Percentiles rank a stretch among this genome's conserved stretches.
Evolutionary conservation across 805 yeast species (phyloP).

Genomic region (Myxozyma monticola): DNA sequence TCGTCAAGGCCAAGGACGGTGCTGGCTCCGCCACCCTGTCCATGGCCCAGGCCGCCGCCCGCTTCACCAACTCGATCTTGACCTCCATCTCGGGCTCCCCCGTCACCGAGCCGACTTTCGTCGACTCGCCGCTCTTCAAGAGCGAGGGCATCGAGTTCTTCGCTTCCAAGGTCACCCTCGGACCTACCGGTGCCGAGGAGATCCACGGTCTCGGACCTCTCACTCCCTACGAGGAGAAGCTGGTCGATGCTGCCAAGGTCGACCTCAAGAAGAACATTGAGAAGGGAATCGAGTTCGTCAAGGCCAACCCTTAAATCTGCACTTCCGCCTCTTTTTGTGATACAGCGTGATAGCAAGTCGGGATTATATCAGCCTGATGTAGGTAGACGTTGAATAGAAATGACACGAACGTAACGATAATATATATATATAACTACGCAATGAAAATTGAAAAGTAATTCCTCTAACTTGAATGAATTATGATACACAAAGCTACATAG

Average conservation of each 20-base stretch:
- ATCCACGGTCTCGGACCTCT: conserved; percentile 68
- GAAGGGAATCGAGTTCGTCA: conserved; percentile 88
- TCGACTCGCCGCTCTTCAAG: conserved; percentile 75
- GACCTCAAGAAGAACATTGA: conserved; percentile 86
- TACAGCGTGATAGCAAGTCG: too few species aligned
- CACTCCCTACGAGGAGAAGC: conserved; percentile 76
- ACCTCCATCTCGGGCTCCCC: conserved; percentile 47
- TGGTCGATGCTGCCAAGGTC: conserved; percentile 80
- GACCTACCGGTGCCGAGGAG: conserved; percentile 70
- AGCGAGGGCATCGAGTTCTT: conserved; percentile 93
- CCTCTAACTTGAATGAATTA: too few species aligned
- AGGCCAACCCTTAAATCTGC: conserved; percentile 40
- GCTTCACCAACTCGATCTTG: conserved; percentile 60
- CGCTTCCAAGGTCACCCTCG: conserved; percentile 91
- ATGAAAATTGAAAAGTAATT: too few species aligned
- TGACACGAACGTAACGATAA: too few species aligned
- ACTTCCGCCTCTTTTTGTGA: neutral
- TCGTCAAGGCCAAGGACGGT: conserved; percentile 89
- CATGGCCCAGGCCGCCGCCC: conserved; percentile 70
- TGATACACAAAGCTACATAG: too few species aligned
- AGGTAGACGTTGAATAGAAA: too few species aligned
- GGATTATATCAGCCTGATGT: too few species aligned
- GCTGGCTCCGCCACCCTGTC: conserved; percentile 92
- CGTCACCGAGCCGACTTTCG: conserved; percentile 56
- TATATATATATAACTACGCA: too few species aligned